Base-by-base conservation (phyloP, 331 rosid species). In the Pyrus hybrid region DNA sequence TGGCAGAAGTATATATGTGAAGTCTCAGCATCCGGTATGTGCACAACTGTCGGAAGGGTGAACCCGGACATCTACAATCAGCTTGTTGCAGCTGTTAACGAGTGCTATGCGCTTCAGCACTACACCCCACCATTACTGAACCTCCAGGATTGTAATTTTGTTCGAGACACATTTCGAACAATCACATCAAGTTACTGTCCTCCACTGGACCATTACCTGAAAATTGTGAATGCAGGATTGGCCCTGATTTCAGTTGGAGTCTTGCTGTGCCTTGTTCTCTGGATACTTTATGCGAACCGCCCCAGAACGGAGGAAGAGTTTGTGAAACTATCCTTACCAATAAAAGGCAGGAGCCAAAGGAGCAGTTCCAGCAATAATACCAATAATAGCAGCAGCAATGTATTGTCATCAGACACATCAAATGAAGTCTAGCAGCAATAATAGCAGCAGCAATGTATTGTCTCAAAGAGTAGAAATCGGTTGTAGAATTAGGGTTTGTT, bases 211-310 rank as follows among this genome's bases (percentile, higher is more conserved):
- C 90, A 79, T 68, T 83, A 84, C 81, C 93, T 95, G 18, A 82
- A 88, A 86, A 79, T 88, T 51, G 85, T 92, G 66, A 87, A 88
- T 79, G 88, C 88, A 25, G 99, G 99, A 43, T 83, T 95, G 67
- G 97, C 89, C 16, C 86, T 95, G 81, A 84, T 90, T 66, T 95
- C 99, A 17, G 97, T 90, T 17, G 97, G 97, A 67, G 91, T 92
- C 47, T 75, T 95, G 81, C 90, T 95, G 70, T 92, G 97, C 65
- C 97, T 95, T 68, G 88, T 95, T 76, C 90, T 95, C 53, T 95
- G 99, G 99, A 75, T 90, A 74, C 93, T 95, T 45, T 92, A 88
- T 82, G 87, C 99, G 68, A 92, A 95, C 97, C 93, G 91, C 97
- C 91, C 91, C 89, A 84, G 37, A 86, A 85, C 88, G 90, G 92